phyloP scores from a whole-genome alignment of 305 asterid species.

The Rubia tinctorum region DNA sequence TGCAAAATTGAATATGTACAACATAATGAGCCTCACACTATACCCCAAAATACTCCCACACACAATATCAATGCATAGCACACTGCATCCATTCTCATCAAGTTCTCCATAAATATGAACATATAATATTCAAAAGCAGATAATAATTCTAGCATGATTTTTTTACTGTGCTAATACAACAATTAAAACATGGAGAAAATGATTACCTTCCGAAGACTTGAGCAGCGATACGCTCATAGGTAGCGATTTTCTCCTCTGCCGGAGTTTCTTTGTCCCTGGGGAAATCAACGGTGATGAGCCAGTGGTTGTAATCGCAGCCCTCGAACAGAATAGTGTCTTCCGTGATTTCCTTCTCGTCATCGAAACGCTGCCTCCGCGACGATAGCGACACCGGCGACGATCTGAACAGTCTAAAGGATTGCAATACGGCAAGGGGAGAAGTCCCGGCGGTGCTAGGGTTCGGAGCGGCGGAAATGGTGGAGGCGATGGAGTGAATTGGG shows the following conservation, averaged over 20 bases:
- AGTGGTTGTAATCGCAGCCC: slow-evolving; percentile 97
- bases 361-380: slow-evolving; percentile 34
- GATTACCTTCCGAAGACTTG: slow-evolving; percentile 81
- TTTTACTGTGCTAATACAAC: background rate
- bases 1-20: slow-evolving; percentile 22
- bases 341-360: slow-evolving; percentile 55
- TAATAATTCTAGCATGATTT: background rate
- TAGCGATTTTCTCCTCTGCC: slow-evolving; percentile 69
- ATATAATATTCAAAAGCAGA: background rate
- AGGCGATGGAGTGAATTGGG: slow-evolving; percentile 18
- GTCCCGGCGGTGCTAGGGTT: slow-evolving; percentile 1
- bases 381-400: slow-evolving; percentile 40
- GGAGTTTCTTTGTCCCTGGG: slow-evolving; percentile 50
- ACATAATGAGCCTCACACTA: background rate
- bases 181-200: background rate
- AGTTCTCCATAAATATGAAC: background rate
- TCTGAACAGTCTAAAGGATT: slow-evolving; percentile 27
- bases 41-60: background rate
- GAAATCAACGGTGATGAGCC: slow-evolving; percentile 85
- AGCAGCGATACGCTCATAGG: slow-evolving; percentile 71
- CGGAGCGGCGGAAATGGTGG: slow-evolving; percentile 18
- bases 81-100: background rate
- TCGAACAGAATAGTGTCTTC: slow-evolving; percentile 84
- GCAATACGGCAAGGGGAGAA: background rate
- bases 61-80: background rate